Conservation (phyloP, 2,329 filamentous ascomycete species). For the Exserohilum turcica region DNA sequence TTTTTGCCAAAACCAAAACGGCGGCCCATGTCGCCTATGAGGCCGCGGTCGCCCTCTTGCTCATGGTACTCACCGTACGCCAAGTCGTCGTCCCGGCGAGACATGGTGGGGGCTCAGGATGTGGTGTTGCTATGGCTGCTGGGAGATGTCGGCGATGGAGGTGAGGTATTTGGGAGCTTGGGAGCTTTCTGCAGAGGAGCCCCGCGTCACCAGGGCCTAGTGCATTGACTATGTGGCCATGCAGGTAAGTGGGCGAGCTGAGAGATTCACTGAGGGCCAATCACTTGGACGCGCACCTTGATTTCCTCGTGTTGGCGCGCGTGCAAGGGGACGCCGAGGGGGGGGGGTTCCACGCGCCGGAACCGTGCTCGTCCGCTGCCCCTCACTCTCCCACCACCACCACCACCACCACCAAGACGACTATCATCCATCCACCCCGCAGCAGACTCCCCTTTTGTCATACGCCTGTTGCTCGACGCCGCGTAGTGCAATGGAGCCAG, state of each 20-base stretch:
- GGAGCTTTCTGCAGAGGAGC: neutral
- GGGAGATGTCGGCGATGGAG: constrained; percentile 5
- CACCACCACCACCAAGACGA: too few relatives aligned
- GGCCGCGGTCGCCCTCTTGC: constrained; percentile 54
- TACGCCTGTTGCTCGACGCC: neutral
- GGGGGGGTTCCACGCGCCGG: neutral
- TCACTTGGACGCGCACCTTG: constrained; percentile 1
- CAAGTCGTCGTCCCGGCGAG: constrained; percentile 56
- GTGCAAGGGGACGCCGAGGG: neutral
- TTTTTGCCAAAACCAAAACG: constrained; percentile 48
- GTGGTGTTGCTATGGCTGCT: constrained; percentile 9
- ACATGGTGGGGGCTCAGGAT: constrained; percentile 28
- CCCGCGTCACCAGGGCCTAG: constrained; percentile 30
- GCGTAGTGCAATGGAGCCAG: neutral
- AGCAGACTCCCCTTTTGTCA: neutral
- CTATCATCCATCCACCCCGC: too few relatives aligned
- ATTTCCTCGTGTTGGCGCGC: neutral
- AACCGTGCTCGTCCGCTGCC: neutral
- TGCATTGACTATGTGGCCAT: constrained; percentile 4
- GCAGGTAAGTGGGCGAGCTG: constrained; percentile 10
- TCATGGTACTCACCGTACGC: constrained; percentile 61
- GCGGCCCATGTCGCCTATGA: constrained; percentile 59
- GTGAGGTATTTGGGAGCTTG: constrained; percentile 2
- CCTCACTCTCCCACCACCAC: neutral
- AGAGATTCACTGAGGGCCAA: constrained; percentile 2